Evolutionary conservation across 1,284 basidiomycete species (phyloP), one percentile per base, ranked within the genome.

Genomic region (Tylopilus orsonianus): DNA sequence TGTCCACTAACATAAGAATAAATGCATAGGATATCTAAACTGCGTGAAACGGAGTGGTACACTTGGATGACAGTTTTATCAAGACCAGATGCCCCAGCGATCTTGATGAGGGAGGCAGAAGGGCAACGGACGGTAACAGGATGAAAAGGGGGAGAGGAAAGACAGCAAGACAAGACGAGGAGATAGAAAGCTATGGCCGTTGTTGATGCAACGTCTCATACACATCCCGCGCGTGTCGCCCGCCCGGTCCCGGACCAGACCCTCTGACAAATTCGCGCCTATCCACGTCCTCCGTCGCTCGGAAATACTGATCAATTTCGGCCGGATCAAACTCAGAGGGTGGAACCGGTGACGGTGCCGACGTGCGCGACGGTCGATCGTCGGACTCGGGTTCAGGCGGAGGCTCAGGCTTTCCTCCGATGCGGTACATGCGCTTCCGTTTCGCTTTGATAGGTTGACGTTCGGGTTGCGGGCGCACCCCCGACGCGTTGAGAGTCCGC

Each of bases 241-340:
- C 24, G 24, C 24, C 10, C 24, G 24, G 24, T 26, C 24, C 24
- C 24, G 24, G 24, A n/a, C n/a, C n/a, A n/a, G n/a, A n/a, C n/a
- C n/a, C n/a, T n/a, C n/a, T n/a, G n/a, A n/a, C 38, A 27, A 7
- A n/a, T 29, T 16, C 18, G 13, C 10, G 26, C 16, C 10, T 12
- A 3, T 19, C 38, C 26, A 27, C 5, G 4, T 75, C 75, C 42
- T 81, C 77, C 39, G 72, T 67, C 29, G 74, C 69, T 37, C 80
- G 77, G 61, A 90, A 90, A 69, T 90, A 90, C 42, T 78, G 74
- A 54, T 90, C 87, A 74, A 90, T 85, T 61, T 90, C 88, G 9
- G 79, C 78, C 30, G 72, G 77, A 55, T 90, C 85, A 53, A 90
- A 87, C 48, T 90, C 86, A 22, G 79, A 80, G 30, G 74, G 72